Base-by-base conservation (phyloP, 176 grass and related monocot species). In the Triticum monococcum region DNA sequence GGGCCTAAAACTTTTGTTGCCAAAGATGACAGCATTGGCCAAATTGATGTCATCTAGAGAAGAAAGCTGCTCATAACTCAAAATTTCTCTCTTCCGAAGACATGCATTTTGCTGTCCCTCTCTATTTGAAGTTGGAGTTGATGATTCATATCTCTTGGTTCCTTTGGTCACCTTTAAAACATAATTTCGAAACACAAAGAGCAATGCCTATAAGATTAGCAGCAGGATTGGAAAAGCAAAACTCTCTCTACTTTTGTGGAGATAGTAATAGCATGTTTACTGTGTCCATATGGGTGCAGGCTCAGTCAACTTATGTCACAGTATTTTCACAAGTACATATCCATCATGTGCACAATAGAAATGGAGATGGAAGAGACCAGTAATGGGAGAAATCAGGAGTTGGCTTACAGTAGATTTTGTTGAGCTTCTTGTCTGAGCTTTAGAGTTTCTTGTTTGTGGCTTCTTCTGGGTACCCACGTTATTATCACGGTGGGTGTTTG, bases 21-120 rank as follows among this genome's bases (percentile, higher is more conserved):
- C 93, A 87, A 98, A 96, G 79, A 98, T 91, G 61, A 96, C 96
- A 35, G 81, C 87, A 91, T 98, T 98, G 81, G 96, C 93, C 8
- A 96, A 50, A 17, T 87, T 86, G 24, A 98, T 40, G 36, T 95
- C 85, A 18, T 98, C 90, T 59, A 98, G 88, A 36, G 79, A n/a
- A 41, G 50, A 35, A 43, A 98, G 85, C 76, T 93, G 86, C 30
- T 95, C 79, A 48, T 94, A 96, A 78, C 72, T 89, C 8, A 94
- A 9, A 86, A 80, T 83, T 65, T 85, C 90, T 75, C 63, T 64
- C 31, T 54, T 71, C 83, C 72, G 66, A 66, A 79, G 72, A 46
- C 36, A 50, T 86, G 79, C 37, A 77, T 52, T 32, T 5, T 46
- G 30, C 80, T 35, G 68, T 52, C 26, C 66, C 84, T 84, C 56